Base-by-base conservation (phyloP, 805 yeast genomes). In the Sugiyamaella americana region DNA sequence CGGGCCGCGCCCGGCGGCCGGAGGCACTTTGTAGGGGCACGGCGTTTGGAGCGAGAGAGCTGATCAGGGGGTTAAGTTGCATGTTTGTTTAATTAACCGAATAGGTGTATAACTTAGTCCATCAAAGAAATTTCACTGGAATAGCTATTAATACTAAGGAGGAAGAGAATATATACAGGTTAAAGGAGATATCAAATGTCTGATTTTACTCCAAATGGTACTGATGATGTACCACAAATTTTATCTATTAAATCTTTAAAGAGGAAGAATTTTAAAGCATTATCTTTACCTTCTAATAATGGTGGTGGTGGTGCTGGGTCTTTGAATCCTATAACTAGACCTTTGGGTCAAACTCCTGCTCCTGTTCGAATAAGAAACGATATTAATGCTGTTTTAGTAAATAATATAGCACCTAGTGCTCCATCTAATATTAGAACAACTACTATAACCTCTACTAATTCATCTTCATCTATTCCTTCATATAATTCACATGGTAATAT, bases 251-350 rank as follows among this genome's bases (percentile, higher is more conserved):
- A 69, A 55, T 69, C 82, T 1, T 58, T 80, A 47, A 76, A 75
- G 52, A 68, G 85, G 53, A 67, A 77, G 47, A 82, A 82, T 56
- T 61, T 79, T 53, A 82, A 82, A 61, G 71, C 77, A 51, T 66
- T 80, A 34, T 73, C 78, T 5, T 61, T 81, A 30, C 49, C 54
- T 5, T 13, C 20, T 5, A 13, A 10, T 13, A 35, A 35, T 35
- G 20, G 20, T 11, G 37, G 37, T 35, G 20, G 6, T 35, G 37
- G 8, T 35, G 20, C 37, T 35, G 13, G 32, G 8, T 13, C 13
- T 8, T 13, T 26, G 32, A 13, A 8, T 13, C 32, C 32, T 26
- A 8, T 13, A 26, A 26, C 32, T 8, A 26, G 32, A 26, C 32
- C 8, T 5, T 35, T 21, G 18, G 18, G 10, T 21, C 20, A 35